Evolutionary conservation across 2,329 filamentous ascomycete species (phyloP), one percentile per base, ranked within the genome.

Genomic region (Dothideomycetes sp.): DNA sequence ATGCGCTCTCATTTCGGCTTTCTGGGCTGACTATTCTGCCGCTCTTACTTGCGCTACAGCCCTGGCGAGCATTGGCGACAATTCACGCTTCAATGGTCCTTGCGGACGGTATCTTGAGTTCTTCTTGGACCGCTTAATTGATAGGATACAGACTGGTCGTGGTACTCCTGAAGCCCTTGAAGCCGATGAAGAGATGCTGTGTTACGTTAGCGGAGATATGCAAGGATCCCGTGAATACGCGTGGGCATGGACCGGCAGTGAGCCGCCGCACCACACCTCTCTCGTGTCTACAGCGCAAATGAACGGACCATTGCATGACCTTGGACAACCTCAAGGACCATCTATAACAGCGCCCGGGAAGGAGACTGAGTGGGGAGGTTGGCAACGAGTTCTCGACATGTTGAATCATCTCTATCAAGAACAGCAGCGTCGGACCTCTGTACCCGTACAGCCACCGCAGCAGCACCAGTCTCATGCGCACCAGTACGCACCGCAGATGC

Each of bases 61-160:
- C 1, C 75, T 82, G 9, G 72, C 77, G 1, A 73, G 76, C 2
- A 79, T 95, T 41, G 79, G 81, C 19, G 70, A 78, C n/a, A 65
- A 75, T 12, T 73, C 85, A 35, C 78, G 81, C 32, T 72, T 87
- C 27, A 87, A 88, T 41, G 63, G 75, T 1, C 77, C 84, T 2
- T 94, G 87, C 52, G 88, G 88, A 2, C 78, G 84, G 10, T 84
- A 88, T 52, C 63, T 94, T 3, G 70, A 76, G 1, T 94, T 94
- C 58, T 95, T 96, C 56, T 61, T 89, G 4, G 75, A 77, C 3
- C 67, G 70, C 4, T 60, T 96, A 3, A 63, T 77, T 1, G 72
- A 75, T 24, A 73, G 73, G 29, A 50, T 70, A 14, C 68, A 67
- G 9, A 64, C 58, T 17, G 61, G 62, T 12, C 58, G 60, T 2